Evolutionary conservation across 169 alveolate species (phyloP), one percentile per base, ranked within the genome.

Genomic region (Eimeria necatrix): DNA sequence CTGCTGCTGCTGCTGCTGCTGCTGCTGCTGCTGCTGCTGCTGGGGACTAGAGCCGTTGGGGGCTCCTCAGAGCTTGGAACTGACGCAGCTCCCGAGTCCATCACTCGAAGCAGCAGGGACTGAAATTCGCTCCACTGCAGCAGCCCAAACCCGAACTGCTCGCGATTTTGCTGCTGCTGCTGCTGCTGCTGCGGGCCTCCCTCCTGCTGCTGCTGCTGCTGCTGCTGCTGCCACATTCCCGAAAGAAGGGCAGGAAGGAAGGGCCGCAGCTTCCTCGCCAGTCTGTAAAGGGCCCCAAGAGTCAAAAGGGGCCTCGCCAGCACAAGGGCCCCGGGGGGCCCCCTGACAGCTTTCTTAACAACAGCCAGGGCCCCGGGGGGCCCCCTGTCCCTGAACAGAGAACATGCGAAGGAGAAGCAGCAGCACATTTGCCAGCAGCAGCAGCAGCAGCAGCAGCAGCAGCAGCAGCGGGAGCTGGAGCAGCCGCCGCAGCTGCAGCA

Each of bases 301-400:
- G 70, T 80, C 71, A 80, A 46, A 14, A 80, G 49, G 70, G 89
- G 89, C 89, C 70, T 14, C 71, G 70, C 46, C 51, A 80, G 48
- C 89, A 80, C 89, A 0, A 56, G 49, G 8, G 89, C 49, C 12
- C 26, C 71, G 26, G 89, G 89, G 89, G 89, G 89, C 71, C 89
- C 89, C 89, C 70, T 10, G 18, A 80, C 70, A 51, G 89, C 89
- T 20, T 48, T 6, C 48, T 49, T 9, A 18, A 80, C n/a, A n/a
- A 80, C 41, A 24, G 41, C 60, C 60, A 80, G n/a, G 10, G 51
- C 8, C 49, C 51, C 89, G 20, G 89, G 89, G 70, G 70, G 89
- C 71, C 89, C 89, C 70, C 20, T 24, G 8, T 80, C 89, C 14
- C 89, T 80, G 89, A 51, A 80, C n/a, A n/a, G n/a, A n/a, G n/a